Percentiles rank a stretch among this genome's conserved stretches.
These are phyloP conservation scores for Cytidiella melzeri DNA, from an alignment of 768 basidiomycete genomes.

Conservation along the genomic window DNA sequence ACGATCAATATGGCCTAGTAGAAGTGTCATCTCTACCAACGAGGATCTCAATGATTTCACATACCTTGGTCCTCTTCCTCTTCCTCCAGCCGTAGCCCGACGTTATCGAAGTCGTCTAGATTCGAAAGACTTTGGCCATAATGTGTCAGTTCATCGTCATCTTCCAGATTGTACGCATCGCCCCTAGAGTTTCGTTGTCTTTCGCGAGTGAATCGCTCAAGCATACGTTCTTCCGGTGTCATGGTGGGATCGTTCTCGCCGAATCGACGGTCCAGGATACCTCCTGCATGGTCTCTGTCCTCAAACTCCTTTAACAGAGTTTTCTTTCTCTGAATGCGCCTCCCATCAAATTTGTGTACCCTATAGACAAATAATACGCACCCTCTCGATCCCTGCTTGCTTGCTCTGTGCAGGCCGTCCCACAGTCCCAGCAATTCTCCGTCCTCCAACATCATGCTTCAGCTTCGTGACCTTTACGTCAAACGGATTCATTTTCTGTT, in stretches of 20 bases:
- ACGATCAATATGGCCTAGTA: constrained; percentile 58
- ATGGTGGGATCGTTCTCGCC: constrained; percentile 92
- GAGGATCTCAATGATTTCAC: no score
- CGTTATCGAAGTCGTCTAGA: constrained; percentile 77
- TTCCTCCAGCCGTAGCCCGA: constrained; percentile 51
- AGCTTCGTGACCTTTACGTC: constrained; percentile 89
- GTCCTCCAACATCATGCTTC: constrained; percentile 89
- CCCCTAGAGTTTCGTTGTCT: constrained; percentile 74
- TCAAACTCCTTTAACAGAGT: constrained; percentile 85
- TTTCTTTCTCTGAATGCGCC: constrained; percentile 62
- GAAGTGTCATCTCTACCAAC: no score
- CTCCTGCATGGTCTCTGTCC: constrained; percentile 74
- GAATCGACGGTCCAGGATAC: constrained; percentile 90
- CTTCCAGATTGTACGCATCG: constrained; percentile 81
- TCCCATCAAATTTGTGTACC: constrained; percentile 5
- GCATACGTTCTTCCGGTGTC: constrained; percentile 94
- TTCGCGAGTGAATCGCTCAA: constrained; percentile 92
- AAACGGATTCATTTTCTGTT: constrained; percentile 86
- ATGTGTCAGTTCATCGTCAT: constrained; percentile 87
- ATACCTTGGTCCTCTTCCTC: constrained; percentile 48
- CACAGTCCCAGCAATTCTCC: constrained; percentile 74
- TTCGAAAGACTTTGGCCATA: constrained; percentile 86
- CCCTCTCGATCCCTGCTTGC: constrained; percentile 86
- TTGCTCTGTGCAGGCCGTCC: constrained; percentile 87
- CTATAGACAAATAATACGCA: constrained; percentile 28